Evolutionary conservation across 164 flowering plant species (phyloP).

Genomic region (Magnolia changhungtana): DNA sequence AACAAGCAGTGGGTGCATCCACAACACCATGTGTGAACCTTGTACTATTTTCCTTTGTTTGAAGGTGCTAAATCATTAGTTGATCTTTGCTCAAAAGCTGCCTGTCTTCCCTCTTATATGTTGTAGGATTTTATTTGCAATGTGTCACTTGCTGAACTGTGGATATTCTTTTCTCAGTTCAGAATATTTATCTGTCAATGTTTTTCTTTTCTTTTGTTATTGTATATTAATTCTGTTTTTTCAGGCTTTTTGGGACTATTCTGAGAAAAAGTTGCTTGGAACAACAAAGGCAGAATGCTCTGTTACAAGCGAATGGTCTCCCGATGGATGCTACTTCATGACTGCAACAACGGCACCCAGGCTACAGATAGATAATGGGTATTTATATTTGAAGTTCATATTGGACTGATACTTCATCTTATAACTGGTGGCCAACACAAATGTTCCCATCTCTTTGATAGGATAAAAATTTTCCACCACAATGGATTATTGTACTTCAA

Average conservation of each 20-base stretch:
- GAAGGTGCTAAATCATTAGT: no score
- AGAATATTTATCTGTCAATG: no score
- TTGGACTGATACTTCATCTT: neutral
- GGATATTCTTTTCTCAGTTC: no score
- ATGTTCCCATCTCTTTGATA: conserved; percentile 22
- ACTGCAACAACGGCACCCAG: conserved; percentile 99
- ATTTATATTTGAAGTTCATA: conserved; percentile 14
- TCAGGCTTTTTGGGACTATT: conserved; percentile 93
- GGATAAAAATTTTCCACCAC: conserved; percentile 86
- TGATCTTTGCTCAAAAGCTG: no score
- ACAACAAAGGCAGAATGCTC: conserved; percentile 86
- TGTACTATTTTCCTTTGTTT: no score
- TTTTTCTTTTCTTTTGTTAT: neutral
- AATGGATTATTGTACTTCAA: conserved; percentile 78
- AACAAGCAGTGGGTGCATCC: no score
- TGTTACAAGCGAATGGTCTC: conserved; percentile 97
- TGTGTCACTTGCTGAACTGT: neutral
- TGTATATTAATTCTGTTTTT: neutral
- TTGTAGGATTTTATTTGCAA: no score
- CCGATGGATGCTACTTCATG: conserved; percentile 91
- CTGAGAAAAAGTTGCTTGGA: conserved; percentile 70
- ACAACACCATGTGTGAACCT: no score
- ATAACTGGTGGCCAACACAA: neutral
- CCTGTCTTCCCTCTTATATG: neutral
- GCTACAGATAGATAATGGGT: conserved; percentile 96